Evolutionary conservation across 2,329 filamentous ascomycete genomes (phyloP).

Genomic region (Scedosporium dehoogii): DNA sequence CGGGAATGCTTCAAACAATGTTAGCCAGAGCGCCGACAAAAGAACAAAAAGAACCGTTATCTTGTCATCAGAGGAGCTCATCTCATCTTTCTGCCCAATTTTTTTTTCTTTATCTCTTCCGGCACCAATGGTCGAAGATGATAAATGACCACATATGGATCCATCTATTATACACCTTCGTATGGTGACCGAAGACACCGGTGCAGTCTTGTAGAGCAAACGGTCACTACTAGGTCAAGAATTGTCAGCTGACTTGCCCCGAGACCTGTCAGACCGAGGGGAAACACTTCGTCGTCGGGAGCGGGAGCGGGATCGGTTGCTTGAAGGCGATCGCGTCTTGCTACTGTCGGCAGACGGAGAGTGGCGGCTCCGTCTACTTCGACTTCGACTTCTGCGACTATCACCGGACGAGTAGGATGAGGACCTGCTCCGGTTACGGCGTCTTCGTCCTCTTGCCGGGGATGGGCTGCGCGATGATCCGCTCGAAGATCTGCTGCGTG

Average conservation of each 20-base stretch:
- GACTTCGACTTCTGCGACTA: constrained; percentile 5
- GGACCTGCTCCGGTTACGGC: constrained; percentile 19
- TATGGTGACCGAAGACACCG: no score
- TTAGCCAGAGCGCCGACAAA: background rate
- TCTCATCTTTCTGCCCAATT: background rate
- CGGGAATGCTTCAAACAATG: background rate
- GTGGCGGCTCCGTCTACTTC: constrained; percentile 8
- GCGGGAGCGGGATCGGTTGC: constrained; percentile 6
- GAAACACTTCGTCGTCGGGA: background rate
- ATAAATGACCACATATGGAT: no score
- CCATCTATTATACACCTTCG: no score
- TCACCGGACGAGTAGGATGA: constrained; percentile 5
- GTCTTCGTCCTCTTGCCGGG: constrained; percentile 15
- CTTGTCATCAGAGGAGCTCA: background rate
- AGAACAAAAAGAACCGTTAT: background rate
- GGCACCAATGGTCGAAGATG: no score
- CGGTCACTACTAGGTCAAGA: constrained; percentile 13
- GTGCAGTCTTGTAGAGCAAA: background rate
- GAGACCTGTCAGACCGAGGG: constrained; percentile 16
- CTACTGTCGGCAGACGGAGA: constrained; percentile 4
- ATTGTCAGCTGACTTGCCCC: constrained; percentile 48
- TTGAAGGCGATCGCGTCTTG: constrained; percentile 7
- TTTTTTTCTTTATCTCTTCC: no score
- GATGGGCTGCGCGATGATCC: constrained; percentile 7
- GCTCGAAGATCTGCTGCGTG: constrained; percentile 5